Evolutionary conservation across 352 stramenopile species (phyloP).

Genomic region (Plasmopara muralis): DNA sequence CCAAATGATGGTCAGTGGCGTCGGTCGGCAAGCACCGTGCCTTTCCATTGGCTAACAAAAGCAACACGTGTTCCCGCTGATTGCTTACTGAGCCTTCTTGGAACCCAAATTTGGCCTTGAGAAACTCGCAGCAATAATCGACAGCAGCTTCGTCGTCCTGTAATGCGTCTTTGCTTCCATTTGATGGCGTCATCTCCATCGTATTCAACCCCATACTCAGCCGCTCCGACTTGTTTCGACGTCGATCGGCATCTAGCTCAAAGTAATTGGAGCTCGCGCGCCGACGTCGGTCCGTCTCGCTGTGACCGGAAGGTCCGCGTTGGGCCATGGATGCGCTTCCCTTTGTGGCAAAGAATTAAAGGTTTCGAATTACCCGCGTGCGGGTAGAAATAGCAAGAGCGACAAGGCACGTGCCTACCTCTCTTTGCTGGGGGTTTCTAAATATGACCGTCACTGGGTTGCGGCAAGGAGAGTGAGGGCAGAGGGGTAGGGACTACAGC

Average conservation of each 20-base stretch:
- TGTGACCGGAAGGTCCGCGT: slow-evolving; percentile 24
- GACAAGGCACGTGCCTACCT: slow-evolving; percentile 17
- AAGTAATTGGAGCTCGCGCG: slow-evolving; percentile 82
- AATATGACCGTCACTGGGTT: slow-evolving; percentile 13
- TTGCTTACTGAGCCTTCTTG: slow-evolving; percentile 78
- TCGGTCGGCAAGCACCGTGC: slow-evolving; percentile 47
- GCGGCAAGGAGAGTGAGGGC: slow-evolving; percentile 18
- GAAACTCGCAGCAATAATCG: slow-evolving; percentile 75
- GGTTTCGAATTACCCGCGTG: slow-evolving; percentile 6
- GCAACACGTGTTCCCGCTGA: slow-evolving; percentile 75
- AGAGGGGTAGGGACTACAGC: slow-evolving; percentile 2
- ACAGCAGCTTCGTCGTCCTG: slow-evolving; percentile 77
- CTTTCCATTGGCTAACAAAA: slow-evolving; percentile 73
- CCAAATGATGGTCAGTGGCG: slow-evolving; percentile 44
- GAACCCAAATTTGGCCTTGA: slow-evolving; percentile 78
- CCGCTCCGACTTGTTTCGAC: slow-evolving; percentile 65
- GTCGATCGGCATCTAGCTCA: slow-evolving; percentile 65
- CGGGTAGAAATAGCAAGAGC: slow-evolving; percentile 14
- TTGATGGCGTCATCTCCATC: slow-evolving; percentile 39
- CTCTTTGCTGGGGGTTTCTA: slow-evolving; percentile 18
- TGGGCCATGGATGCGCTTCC: slow-evolving; percentile 13
- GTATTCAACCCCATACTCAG: slow-evolving; percentile 49
- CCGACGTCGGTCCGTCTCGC: slow-evolving; percentile 36
- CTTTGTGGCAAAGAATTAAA: neutral
- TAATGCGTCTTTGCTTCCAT: slow-evolving; percentile 36